A percentile compares a stretch with the other conserved stretches of the same genome.
These are phyloP conservation scores for Suillus bovinus DNA, from an alignment of 768 basidiomycete species.

Conservation along the genomic window DNA sequence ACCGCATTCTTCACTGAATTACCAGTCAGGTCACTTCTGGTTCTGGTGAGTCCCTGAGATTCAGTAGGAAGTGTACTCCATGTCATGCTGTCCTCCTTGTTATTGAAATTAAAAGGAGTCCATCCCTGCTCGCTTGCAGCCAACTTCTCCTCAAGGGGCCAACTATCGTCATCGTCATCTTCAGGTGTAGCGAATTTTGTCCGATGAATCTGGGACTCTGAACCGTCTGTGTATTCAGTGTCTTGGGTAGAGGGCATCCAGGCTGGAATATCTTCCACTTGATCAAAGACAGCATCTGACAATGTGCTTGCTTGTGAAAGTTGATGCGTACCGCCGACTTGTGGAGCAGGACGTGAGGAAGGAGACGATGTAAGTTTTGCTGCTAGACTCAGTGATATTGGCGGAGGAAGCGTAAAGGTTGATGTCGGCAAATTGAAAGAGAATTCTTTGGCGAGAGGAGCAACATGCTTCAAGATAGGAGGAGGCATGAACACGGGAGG, in stretches of 20 bases:
- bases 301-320: conserved; percentile 53
- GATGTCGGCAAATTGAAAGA: conserved; percentile 37
- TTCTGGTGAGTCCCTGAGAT: conserved; percentile 43
- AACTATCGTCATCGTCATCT: conserved; percentile 69
- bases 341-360: conserved; percentile 20
- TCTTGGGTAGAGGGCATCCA: conserved; percentile 68
- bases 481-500: conserved; percentile 30
- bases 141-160: conserved; percentile 71
- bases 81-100: conserved; percentile 67
- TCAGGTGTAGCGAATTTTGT: neutral
- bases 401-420: conserved; percentile 43
- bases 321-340: conserved; percentile 39
- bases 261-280: conserved; percentile 41
- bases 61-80: conserved; percentile 73
- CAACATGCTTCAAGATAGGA: conserved; percentile 20
- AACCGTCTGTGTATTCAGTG: conserved; percentile 45
- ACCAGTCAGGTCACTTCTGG: conserved; percentile 13
- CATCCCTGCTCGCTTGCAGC: conserved; percentile 53
- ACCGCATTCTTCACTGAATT: conserved; percentile 13
- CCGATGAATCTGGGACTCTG: conserved; percentile 36
- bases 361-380: conserved; percentile 33
- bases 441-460: conserved; percentile 28
- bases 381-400: conserved; percentile 48
- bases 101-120: conserved; percentile 55
- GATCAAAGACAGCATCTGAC: conserved; percentile 54